Evolutionary conservation across 768 basidiomycete species (phyloP), one percentile per base, ranked within the genome.

Genomic region (Roridomyces roridus): DNA sequence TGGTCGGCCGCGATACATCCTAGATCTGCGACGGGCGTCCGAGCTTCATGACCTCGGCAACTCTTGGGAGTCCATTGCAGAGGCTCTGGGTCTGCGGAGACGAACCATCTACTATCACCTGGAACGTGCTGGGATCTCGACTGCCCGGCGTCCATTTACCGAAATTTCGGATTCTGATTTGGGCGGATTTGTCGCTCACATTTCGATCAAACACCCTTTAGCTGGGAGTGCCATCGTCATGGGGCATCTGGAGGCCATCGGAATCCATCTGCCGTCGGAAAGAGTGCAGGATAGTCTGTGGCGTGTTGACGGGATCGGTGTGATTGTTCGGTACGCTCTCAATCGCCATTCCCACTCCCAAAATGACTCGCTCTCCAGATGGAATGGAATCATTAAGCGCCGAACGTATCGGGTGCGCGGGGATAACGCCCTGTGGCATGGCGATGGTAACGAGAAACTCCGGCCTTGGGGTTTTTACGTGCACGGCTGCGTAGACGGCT

Each of bases 401-500:
- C 52, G 68, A 1, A 67, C 70, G 6, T 77, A 77, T 51, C 46
- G 58, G 1, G 72, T 74, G 0, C 60, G 64, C 11, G 67, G 67
- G 4, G 66, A 70, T 18, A 74, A 74, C 46, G 65, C 68, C 0
- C 65, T 74, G 0, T 75, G 73, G 73, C 75, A 76, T 57, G 51
- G 64, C n/a, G 74, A 76, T 62, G 68, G 72, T 2, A 72, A 76
- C 48, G 72, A 77, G 49, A 77, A 73, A 45, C 52, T 77, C 0
- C 64, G 67, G 12, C 68, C 57, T 0, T 77, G 74, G 74, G 73
- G 73, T 8, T 67, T 74, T 58, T 70, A 69, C 21, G 66, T 73
- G 6, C 72, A 74, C 62, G 73, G 73, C 0, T 67, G 71, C 49
- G 60, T 77, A 17, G 77, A 80, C 61, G 79, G 79, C 0, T 73